A percentile compares a stretch with the other conserved stretches of the same genome.
Evolutionary conservation across 805 yeast species (phyloP).

Genomic region (Wickerhamiella galacta): DNA sequence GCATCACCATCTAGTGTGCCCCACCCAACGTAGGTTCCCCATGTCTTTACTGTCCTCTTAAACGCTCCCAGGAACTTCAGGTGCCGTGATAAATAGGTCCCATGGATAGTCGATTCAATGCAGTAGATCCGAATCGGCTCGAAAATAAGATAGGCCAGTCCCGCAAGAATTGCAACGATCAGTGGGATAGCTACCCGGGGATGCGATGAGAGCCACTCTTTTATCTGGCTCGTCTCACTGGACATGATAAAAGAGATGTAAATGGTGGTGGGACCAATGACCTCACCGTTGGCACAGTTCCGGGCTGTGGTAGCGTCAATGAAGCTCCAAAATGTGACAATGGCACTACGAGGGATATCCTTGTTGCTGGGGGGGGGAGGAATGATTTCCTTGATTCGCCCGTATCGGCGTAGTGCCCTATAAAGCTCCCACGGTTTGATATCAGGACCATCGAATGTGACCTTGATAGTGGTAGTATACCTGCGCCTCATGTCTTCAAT

Average conservation of each 20-base stretch:
- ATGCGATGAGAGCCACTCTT: slow-evolving; percentile 51
- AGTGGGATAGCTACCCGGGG: slow-evolving; percentile 72
- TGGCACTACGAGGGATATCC: slow-evolving; percentile 34
- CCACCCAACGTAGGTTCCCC: neutral
- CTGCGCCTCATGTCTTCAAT: slow-evolving; percentile 76
- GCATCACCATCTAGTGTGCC: neutral
- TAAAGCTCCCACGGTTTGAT: slow-evolving; percentile 70
- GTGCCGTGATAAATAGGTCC: slow-evolving; percentile 3
- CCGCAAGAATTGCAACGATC: slow-evolving; percentile 60
- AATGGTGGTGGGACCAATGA: slow-evolving; percentile 33
- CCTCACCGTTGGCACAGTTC: slow-evolving; percentile 75
- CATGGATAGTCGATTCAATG: slow-evolving; percentile 47
- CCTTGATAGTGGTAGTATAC: slow-evolving; percentile 46
- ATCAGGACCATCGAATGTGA: slow-evolving; percentile 60
- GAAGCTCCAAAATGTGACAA: slow-evolving; percentile 36
- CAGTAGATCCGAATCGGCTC: slow-evolving; percentile 84
- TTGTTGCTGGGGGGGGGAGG: slow-evolving; percentile 29
- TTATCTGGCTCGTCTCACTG: slow-evolving; percentile 26
- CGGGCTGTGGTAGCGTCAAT: slow-evolving; percentile 73
- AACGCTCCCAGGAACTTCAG: neutral
- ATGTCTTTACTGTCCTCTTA: neutral
- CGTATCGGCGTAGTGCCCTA: slow-evolving; percentile 72
- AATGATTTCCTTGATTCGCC: slow-evolving; percentile 65
- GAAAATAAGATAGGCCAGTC: slow-evolving; percentile 67
- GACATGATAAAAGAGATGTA: slow-evolving; percentile 60